Evolutionary conservation across 805 yeast species (phyloP).

Genomic region (Candida endomychidarum): DNA sequence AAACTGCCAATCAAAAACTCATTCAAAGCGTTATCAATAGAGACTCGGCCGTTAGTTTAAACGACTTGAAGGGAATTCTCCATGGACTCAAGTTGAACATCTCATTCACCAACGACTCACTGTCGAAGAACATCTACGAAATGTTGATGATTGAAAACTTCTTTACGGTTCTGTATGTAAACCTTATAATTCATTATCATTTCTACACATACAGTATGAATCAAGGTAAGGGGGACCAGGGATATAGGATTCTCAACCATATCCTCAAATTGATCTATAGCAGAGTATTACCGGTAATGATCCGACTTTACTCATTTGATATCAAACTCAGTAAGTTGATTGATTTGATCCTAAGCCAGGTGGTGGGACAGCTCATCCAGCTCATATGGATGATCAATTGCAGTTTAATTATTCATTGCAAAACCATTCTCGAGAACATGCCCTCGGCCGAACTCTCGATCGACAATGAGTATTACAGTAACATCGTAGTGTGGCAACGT

Average conservation of each 20-base stretch:
- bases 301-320: conserved; percentile 8
- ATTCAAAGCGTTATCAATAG: not conserved
- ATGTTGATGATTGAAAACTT: conserved; percentile 4
- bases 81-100: conserved; percentile 1
- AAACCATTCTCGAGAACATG: not conserved
- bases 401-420: conserved; percentile 3
- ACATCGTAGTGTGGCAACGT: conserved; percentile 2
- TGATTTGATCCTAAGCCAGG: conserved; percentile 4
- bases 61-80: not conserved
- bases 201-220: not conserved
- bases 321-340: not conserved
- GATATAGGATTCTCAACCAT: not conserved
- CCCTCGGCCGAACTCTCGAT: not conserved
- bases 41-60: not conserved
- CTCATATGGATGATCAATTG: conserved; percentile 4
- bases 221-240: not conserved
- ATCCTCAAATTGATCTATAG: conserved; percentile 3
- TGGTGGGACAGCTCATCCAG: not conserved
- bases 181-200: conserved; percentile 6
- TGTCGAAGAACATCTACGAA: conserved; percentile 1
- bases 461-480: conserved; percentile 5
- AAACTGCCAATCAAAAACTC: conserved; percentile 1
- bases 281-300: conserved; percentile 3
- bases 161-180: conserved; percentile 2
- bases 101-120: not conserved